Conservation (phyloP, 2,329 filamentous ascomycete species). For the Ophidiomyces ophidiicola region DNA sequence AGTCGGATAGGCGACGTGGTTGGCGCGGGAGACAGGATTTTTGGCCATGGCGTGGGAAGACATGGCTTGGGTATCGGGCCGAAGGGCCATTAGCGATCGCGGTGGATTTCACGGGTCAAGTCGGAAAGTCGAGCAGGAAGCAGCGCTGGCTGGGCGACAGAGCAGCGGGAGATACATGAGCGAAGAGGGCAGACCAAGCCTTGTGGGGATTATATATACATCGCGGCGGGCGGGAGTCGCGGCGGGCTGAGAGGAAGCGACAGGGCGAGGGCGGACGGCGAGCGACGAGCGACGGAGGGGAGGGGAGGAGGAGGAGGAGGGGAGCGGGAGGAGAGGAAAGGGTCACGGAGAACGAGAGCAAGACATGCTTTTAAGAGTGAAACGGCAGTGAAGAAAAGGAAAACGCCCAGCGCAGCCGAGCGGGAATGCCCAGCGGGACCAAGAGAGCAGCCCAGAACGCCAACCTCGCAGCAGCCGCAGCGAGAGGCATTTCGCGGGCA, state of each 20-base stretch:
- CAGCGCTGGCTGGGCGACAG: slow-evolving; percentile 7
- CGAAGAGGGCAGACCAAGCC: background rate
- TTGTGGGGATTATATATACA: background rate
- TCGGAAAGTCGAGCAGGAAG: background rate
- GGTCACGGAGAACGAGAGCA: slow-evolving; percentile 14
- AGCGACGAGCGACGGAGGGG: background rate
- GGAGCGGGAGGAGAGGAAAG: background rate
- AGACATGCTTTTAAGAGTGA: slow-evolving; percentile 14
- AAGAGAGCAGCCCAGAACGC: slow-evolving; percentile 12
- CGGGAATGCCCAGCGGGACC: slow-evolving; percentile 14
- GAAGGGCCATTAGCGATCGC: background rate
- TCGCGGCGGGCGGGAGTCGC: background rate
- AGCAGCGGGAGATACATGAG: slow-evolving; percentile 10
- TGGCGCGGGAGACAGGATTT: slow-evolving; percentile 1
- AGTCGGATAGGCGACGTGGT: slow-evolving; percentile 5
- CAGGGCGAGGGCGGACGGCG: background rate
- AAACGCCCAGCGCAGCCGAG: slow-evolving; percentile 13
- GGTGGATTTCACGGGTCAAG: background rate
- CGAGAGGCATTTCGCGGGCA: background rate
- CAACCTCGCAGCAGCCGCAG: no score
- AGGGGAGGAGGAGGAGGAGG: background rate
- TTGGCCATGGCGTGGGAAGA: slow-evolving; percentile 6
- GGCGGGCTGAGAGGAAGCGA: background rate
- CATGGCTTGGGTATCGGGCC: background rate
- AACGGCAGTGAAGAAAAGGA: slow-evolving; percentile 7